phyloP scores from a whole-genome alignment of 257 asterid genomes.

The Solanum rostratum region DNA sequence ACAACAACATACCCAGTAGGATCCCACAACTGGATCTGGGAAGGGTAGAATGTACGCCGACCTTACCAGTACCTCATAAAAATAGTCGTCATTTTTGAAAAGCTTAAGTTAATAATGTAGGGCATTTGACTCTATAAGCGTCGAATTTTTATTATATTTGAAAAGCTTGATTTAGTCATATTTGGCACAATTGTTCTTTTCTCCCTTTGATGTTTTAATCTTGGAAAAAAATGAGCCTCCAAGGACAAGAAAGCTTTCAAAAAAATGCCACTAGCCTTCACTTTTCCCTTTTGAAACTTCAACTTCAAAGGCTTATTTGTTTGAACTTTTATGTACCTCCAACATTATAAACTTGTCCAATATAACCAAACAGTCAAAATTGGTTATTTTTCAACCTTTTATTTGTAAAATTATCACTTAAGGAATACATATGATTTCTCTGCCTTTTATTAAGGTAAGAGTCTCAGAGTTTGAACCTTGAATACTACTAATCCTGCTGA shows the following conservation, averaged over 20 bases:
- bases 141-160: background rate
- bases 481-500: background rate
- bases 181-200: background rate
- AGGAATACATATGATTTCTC: background rate
- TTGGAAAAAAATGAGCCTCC: background rate
- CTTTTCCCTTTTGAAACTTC: background rate
- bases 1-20: too few species aligned
- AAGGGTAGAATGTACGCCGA: too few species aligned
- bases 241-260: background rate
- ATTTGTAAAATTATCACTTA: background rate
- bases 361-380: background rate
- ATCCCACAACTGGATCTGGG: too few species aligned
- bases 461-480: background rate
- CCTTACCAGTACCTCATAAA: too few species aligned
- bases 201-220: background rate
- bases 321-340: background rate
- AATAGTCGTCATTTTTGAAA: background rate
- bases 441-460: background rate
- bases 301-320: background rate
- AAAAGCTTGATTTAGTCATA: background rate
- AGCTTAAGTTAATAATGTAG: background rate
- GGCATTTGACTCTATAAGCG: background rate
- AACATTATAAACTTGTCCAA: background rate
- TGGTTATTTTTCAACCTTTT: background rate
- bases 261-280: background rate